A percentile compares a stretch with the other conserved stretches of the same genome.
phyloP scores from a whole-genome alignment of 805 yeast species.

The Blastobotrys peoriensis region DNA sequence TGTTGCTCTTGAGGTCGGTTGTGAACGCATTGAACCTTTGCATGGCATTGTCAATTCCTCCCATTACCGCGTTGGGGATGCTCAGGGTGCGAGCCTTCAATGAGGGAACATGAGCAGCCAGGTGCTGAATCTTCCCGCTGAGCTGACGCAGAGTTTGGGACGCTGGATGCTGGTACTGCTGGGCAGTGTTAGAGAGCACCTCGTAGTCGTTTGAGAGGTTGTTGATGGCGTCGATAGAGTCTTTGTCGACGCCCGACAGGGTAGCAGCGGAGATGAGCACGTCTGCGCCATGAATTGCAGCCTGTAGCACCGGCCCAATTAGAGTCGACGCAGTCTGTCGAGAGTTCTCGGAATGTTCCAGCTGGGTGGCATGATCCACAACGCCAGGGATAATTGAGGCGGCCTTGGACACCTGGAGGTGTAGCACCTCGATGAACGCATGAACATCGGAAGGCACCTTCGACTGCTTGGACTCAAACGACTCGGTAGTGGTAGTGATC shows the following conservation, averaged over 20 bases:
- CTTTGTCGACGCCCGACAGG: background rate
- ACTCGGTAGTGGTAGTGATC: background rate
- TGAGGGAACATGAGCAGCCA: background rate
- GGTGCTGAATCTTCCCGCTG: slow-evolving; percentile 1
- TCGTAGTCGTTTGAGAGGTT: slow-evolving; percentile 1
- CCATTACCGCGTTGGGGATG: slow-evolving; percentile 1
- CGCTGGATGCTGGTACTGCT: background rate
- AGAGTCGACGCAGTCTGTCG: slow-evolving; percentile 1
- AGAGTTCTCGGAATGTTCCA: background rate
- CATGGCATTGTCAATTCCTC: slow-evolving; percentile 5
- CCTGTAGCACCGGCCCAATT: slow-evolving; percentile 8
- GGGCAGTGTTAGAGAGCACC: background rate
- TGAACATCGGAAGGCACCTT: background rate
- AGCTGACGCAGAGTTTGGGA: background rate
- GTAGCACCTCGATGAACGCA: background rate
- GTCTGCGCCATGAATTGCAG: slow-evolving; percentile 6
- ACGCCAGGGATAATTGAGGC: background rate
- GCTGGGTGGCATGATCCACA: background rate
- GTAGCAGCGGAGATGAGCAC: slow-evolving; percentile 4
- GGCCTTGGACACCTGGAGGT: background rate
- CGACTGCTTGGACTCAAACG: background rate
- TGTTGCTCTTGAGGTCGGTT: background rate
- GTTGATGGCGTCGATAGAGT: slow-evolving; percentile 1
- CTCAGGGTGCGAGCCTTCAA: background rate
- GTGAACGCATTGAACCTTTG: slow-evolving; percentile 5